These are phyloP conservation scores for Colletotrichum sp. DNA, from an alignment of 2,329 filamentous ascomycete genomes.

Conservation along the genomic window DNA sequence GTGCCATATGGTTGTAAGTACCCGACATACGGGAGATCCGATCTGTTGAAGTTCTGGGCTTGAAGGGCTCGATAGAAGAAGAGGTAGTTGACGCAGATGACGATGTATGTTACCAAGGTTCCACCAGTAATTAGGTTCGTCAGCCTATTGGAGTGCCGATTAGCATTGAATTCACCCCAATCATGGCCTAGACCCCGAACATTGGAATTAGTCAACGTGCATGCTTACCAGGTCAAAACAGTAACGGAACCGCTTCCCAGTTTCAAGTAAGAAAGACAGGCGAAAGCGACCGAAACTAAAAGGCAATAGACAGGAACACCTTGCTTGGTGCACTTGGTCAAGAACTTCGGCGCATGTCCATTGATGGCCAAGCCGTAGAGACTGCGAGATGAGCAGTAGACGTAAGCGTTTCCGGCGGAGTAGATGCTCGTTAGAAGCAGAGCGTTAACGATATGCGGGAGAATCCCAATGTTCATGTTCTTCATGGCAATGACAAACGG, in stretches of 20 bases:
- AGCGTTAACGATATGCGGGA: constrained; percentile 65
- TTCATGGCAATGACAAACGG: constrained; percentile 69
- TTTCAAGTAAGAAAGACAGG: constrained; percentile 11
- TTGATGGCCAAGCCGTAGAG: constrained; percentile 62
- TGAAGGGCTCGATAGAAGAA: constrained; percentile 65
- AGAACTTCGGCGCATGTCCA: constrained; percentile 50
- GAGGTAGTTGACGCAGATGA: constrained; percentile 56
- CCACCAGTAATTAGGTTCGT: constrained; percentile 67
- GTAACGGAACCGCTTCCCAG: constrained; percentile 55
- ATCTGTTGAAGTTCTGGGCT: constrained; percentile 56
- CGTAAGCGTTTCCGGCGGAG: constrained; percentile 61
- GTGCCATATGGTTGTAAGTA: constrained; percentile 70
- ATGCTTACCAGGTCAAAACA: constrained; percentile 63
- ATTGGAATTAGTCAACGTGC: not conserved
- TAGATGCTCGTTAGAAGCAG: constrained; percentile 59
- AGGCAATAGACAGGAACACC: constrained; percentile 28
- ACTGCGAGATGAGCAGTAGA: constrained; percentile 60
- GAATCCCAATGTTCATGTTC: constrained; percentile 55
- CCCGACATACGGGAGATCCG: constrained; percentile 67
- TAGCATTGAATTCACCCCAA: not conserved
- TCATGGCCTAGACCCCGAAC: not conserved
- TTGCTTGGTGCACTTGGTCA: constrained; percentile 33
- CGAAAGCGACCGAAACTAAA: not conserved
- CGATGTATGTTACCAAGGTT: not conserved
- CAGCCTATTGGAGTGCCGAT: constrained; percentile 31